These are phyloP conservation scores for Eleusine coracana DNA, from an alignment of 176 grass and related monocot genomes.

Conservation along the genomic window DNA sequence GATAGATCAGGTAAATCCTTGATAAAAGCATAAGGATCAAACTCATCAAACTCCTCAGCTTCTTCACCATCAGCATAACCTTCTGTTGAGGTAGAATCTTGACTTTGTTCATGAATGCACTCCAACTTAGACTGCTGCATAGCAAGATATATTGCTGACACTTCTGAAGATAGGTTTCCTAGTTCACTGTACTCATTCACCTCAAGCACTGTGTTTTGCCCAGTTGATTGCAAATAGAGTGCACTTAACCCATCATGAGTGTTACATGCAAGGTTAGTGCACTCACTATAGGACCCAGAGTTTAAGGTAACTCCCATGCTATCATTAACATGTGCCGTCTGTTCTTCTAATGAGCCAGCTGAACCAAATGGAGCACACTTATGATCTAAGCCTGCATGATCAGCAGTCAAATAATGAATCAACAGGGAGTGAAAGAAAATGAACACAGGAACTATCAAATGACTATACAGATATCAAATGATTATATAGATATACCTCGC, in stretches of 20 bases:
- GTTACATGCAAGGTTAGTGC: background rate
- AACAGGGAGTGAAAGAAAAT: background rate
- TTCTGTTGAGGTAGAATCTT: slow-evolving; percentile 76
- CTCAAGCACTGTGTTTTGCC: slow-evolving; percentile 38
- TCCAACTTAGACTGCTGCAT: slow-evolving; percentile 79
- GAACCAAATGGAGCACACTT: slow-evolving; percentile 35
- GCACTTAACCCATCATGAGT: slow-evolving; percentile 21
- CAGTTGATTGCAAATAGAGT: slow-evolving; percentile 41
- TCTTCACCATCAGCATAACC: slow-evolving; percentile 68
- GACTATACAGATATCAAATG: background rate
- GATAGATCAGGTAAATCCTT: slow-evolving; percentile 87
- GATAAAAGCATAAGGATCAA: slow-evolving; percentile 89
- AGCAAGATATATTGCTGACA: slow-evolving; percentile 91
- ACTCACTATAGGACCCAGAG: slow-evolving; percentile 13
- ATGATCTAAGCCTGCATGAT: slow-evolving; percentile 29
- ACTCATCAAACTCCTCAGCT: slow-evolving; percentile 68
- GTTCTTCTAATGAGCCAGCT: slow-evolving; percentile 37
- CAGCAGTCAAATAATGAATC: slow-evolving; percentile 24
- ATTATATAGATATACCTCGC: background rate
- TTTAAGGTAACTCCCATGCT: slow-evolving; percentile 29
- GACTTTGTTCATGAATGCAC: slow-evolving; percentile 84
- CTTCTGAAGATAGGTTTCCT: slow-evolving; percentile 82
- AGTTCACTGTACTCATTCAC: slow-evolving; percentile 74
- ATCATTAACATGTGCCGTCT: slow-evolving; percentile 23
- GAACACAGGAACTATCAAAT: background rate